These are phyloP conservation scores for Zoysia matrella DNA, from an alignment of 202 grass and related monocot genomes.

Conservation along the genomic window DNA sequence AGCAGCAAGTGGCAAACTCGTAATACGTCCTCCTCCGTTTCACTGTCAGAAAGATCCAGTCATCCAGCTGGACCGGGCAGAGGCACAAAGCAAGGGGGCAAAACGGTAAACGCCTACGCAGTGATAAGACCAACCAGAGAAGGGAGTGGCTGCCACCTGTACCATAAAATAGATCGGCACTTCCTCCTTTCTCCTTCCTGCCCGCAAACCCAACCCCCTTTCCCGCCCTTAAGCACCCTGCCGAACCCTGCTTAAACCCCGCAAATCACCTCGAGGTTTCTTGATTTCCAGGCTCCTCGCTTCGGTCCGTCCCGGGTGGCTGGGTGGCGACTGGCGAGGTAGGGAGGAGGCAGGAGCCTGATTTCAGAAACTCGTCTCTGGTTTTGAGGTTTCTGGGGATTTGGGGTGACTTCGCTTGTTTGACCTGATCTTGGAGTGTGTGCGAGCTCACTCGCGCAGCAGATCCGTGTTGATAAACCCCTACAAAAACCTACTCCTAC, in stretches of 20 bases:
- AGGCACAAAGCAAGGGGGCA: slow-evolving; percentile 6
- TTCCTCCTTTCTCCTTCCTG: background rate
- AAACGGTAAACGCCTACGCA: background rate
- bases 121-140: slow-evolving; percentile 39
- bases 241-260: slow-evolving; percentile 44
- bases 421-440: slow-evolving; percentile 45
- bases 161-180: slow-evolving; percentile 37
- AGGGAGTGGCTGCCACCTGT: slow-evolving; percentile 41
- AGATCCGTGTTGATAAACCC: slow-evolving; percentile 16
- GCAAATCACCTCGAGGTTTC: background rate
- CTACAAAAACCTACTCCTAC: background rate
- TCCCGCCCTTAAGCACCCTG: slow-evolving; percentile 51
- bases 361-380: slow-evolving; percentile 19
- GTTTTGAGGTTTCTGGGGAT: slow-evolving; percentile 26
- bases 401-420: slow-evolving; percentile 33
- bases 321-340: background rate
- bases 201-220: slow-evolving; percentile 13
- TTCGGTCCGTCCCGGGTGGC: background rate
- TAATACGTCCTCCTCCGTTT: background rate
- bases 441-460: slow-evolving; percentile 24
- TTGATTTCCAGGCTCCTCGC: background rate
- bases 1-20: background rate
- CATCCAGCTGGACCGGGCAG: slow-evolving; percentile 37
- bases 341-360: background rate
- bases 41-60: slow-evolving; percentile 31